phyloP scores from a whole-genome alignment of 768 basidiomycete species.

The Pleurotus djamor region DNA sequence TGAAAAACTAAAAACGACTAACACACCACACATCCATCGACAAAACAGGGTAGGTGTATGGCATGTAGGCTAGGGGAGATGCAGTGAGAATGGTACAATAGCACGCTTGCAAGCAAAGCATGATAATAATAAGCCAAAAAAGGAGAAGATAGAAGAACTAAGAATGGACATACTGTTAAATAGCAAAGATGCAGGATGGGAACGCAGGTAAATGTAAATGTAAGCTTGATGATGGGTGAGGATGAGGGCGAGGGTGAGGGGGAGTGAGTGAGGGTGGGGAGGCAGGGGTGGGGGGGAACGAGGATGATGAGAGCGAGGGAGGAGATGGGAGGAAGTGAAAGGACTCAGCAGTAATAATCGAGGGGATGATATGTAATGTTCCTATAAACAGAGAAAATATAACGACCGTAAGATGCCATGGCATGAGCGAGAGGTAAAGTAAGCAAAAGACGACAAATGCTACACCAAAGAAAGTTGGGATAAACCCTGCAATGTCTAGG shows the following conservation, averaged over 20 bases:
- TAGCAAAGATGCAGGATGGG: not conserved
- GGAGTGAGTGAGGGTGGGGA: not conserved
- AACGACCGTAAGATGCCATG: too few species aligned
- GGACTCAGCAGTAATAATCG: not conserved
- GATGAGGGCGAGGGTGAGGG: not conserved
- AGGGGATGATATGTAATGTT: not conserved
- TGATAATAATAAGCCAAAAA: not conserved
- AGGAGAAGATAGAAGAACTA: not conserved
- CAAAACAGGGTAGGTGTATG: too few species aligned
- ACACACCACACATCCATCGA: too few species aligned
- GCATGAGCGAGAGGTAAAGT: not conserved
- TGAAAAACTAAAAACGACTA: too few species aligned
- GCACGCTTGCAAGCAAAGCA: slow-evolving; percentile 7
- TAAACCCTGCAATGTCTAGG: too few species aligned
- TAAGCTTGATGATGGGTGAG: not conserved
- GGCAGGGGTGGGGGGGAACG: not conserved
- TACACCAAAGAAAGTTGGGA: too few species aligned
- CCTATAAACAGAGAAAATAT: not conserved
- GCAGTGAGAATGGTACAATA: not conserved
- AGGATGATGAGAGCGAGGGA: not conserved
- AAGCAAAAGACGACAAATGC: not conserved
- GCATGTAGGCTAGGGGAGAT: not conserved
- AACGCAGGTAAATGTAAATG: not conserved
- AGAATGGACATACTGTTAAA: slow-evolving; percentile 7
- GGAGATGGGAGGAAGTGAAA: not conserved